phyloP scores from a whole-genome alignment of 2,329 filamentous ascomycete genomes.

The Meredithiella fracta region DNA sequence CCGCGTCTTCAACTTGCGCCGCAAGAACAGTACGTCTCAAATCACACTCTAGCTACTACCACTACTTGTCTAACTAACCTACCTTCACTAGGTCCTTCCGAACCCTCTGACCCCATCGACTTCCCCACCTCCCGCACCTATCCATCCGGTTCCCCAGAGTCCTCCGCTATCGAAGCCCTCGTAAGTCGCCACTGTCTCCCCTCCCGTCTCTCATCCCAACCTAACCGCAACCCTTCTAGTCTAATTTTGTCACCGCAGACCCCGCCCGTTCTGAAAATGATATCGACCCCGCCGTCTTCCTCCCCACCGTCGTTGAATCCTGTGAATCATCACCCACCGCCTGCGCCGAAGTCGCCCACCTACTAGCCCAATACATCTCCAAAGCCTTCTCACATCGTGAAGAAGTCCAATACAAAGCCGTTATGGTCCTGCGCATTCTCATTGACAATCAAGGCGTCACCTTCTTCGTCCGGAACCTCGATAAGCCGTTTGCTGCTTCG shows the following conservation, averaged over 20 bases:
- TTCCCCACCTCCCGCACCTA: constrained; percentile 4
- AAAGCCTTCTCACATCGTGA: constrained; percentile 50
- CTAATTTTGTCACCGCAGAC: constrained; percentile 12
- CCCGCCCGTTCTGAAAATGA: constrained; percentile 9
- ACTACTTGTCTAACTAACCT: background rate
- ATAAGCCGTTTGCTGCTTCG: constrained; percentile 64
- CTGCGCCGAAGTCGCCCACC: constrained; percentile 61
- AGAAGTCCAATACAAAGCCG: constrained; percentile 79
- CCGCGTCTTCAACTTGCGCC: constrained; percentile 10
- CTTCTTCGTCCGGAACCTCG: constrained; percentile 80
- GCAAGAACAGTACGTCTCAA: constrained; percentile 7
- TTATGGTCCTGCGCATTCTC: constrained; percentile 89
- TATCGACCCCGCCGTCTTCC: constrained; percentile 69
- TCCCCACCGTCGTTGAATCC: constrained; percentile 84
- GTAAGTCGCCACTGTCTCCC: constrained; percentile 1
- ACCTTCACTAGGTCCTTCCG: background rate
- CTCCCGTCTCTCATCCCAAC: background rate
- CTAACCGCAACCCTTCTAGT: background rate
- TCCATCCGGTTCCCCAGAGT: constrained; percentile 9
- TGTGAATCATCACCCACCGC: constrained; percentile 84
- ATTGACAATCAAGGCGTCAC: constrained; percentile 69
- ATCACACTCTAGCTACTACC: background rate
- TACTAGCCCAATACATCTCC: constrained; percentile 68
- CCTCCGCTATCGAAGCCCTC: constrained; percentile 10
- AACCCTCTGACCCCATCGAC: background rate